A percentile compares a stretch with the other conserved stretches of the same genome.
phyloP scores from a whole-genome alignment of 306 rosid genomes.

The Dalbergia cochinchinensis region DNA sequence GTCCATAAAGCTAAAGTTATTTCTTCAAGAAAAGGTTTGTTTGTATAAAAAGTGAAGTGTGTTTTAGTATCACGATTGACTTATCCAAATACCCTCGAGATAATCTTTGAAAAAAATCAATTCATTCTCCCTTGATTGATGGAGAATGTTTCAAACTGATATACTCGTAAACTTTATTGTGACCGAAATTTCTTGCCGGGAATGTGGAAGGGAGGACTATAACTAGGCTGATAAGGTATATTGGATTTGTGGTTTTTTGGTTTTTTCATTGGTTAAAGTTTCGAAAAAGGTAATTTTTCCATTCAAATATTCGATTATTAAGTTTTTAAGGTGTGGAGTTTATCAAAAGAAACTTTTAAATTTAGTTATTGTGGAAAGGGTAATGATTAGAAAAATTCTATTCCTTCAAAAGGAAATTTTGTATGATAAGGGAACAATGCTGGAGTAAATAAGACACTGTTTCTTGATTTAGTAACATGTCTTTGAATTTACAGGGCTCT shows the following conservation, averaged over 20 bases:
- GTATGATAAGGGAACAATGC: slow-evolving; percentile 12
- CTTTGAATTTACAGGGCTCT: slow-evolving; percentile 67
- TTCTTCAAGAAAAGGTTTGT: slow-evolving; percentile 90
- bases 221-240: neutral
- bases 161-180: slow-evolving; percentile 19
- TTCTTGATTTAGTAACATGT: slow-evolving; percentile 37
- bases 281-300: too few species aligned
- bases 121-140: slow-evolving; percentile 20
- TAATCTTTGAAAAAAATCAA: slow-evolving; percentile 22
- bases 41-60: slow-evolving; percentile 2
- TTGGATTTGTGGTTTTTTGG: too few species aligned
- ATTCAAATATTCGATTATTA: too few species aligned
- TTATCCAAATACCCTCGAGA: slow-evolving; percentile 29
- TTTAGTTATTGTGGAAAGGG: too few species aligned
- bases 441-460: neutral
- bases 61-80: slow-evolving; percentile 31
- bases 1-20: slow-evolving; percentile 74
- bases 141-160: slow-evolving; percentile 14
- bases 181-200: neutral
- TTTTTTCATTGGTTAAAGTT: too few species aligned
- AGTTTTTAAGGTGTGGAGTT: too few species aligned
- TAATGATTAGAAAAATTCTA: neutral
- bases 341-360: too few species aligned
- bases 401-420: neutral
- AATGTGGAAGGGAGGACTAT: neutral